Percentiles rank a stretch among this genome's conserved stretches.
Conservation (phyloP, 148 eudicot species). For the Drosera capensis region DNA sequence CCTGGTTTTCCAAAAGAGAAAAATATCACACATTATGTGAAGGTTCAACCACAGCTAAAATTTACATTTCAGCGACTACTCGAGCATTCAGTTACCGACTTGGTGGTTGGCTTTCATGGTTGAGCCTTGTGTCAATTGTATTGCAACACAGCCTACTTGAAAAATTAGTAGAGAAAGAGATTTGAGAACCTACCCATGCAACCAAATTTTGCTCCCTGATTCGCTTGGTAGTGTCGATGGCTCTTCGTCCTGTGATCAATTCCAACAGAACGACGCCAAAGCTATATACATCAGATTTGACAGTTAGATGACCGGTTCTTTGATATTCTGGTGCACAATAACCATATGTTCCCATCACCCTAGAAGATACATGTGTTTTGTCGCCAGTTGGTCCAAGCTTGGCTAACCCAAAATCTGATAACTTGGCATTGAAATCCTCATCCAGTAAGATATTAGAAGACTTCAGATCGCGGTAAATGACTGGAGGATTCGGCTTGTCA, state of each 20-base stretch:
- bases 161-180: not conserved
- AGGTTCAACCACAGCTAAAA: not conserved
- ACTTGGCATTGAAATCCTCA: conserved; percentile 27
- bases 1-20: conserved; percentile 22
- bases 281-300: conserved; percentile 42
- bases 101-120: no score
- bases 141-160: not conserved
- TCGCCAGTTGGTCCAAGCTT: conserved; percentile 40
- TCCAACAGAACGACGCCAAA: conserved; percentile 41
- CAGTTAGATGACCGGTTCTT: conserved; percentile 28
- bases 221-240: conserved; percentile 23
- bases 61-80: no score
- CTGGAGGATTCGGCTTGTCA: conserved; percentile 31
- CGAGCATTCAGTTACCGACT: no score
- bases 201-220: conserved; percentile 29
- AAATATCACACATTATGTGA: not conserved
- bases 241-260: conserved; percentile 41
- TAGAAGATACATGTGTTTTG: conserved; percentile 24
- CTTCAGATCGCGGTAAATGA: conserved; percentile 40
- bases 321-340: conserved; percentile 55
- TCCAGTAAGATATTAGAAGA: conserved; percentile 38
- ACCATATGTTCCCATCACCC: conserved; percentile 52
- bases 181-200: conserved; percentile 23
- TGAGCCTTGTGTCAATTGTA: no score
- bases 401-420: conserved; percentile 47